Evolutionary conservation across 257 asterid genomes (phyloP).

Genomic region (Przewalskia tangutica): DNA sequence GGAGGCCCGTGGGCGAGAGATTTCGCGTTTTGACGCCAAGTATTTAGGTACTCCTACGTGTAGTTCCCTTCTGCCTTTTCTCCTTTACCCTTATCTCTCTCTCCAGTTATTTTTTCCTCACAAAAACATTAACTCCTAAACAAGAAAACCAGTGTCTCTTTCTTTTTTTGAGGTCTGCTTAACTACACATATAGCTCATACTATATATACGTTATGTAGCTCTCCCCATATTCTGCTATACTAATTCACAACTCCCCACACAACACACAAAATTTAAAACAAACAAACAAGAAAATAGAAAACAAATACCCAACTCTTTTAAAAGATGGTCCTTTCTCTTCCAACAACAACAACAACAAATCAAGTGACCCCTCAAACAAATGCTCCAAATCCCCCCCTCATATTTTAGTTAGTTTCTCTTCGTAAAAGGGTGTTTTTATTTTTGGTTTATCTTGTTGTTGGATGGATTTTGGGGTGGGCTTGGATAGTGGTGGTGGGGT

Average conservation of each 20-base stretch:
- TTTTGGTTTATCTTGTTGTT: background rate
- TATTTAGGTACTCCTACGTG: conserved; percentile 20
- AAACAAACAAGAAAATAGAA: conserved; percentile 2
- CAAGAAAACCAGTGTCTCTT: conserved; percentile 9
- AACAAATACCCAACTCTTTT: conserved; percentile 11
- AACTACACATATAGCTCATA: conserved; percentile 17
- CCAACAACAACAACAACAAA: conserved; percentile 9
- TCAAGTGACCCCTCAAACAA: conserved; percentile 7
- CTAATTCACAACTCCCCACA: conserved; percentile 3
- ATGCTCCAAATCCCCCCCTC: background rate
- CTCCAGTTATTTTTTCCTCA: conserved; percentile 42
- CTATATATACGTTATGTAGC: background rate
- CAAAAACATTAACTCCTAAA: conserved; percentile 41
- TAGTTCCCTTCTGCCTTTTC: conserved; percentile 13
- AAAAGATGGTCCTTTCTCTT: conserved; percentile 39
- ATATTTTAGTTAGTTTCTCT: background rate
- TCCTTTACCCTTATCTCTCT: background rate
- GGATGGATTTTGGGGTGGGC: conserved; percentile 66
- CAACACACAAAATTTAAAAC: background rate
- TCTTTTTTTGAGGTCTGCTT: conserved; percentile 21
- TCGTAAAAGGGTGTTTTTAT: background rate
- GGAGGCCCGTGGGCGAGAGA: too few species aligned
- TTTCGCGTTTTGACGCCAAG: too few species aligned
- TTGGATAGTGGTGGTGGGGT: conserved; percentile 36
- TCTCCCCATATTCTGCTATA: background rate